These are phyloP conservation scores for Gracilaria domingensis DNA, from an alignment of 23 red algal species.

Conservation along the genomic window DNA sequence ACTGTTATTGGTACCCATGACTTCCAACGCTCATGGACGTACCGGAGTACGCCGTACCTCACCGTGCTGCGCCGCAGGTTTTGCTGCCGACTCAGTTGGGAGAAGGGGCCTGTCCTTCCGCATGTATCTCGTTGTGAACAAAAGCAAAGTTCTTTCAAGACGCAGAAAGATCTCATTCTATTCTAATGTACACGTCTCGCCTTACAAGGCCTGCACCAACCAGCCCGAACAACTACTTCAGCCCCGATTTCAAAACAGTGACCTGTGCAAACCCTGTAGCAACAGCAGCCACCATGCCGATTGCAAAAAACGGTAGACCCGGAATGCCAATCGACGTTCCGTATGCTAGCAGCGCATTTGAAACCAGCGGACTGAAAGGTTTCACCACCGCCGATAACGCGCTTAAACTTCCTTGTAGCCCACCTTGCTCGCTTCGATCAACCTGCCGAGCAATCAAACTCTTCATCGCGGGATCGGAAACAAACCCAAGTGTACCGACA, in stretches of 20 bases:
- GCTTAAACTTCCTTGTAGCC: constrained; percentile 69
- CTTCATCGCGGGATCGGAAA: constrained; percentile 68
- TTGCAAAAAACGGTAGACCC: constrained; percentile 54
- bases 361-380: constrained; percentile 68
- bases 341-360: constrained; percentile 51
- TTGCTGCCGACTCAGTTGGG: not conserved
- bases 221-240: constrained; percentile 26
- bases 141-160: not conserved
- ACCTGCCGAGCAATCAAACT: constrained; percentile 71
- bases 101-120: not conserved
- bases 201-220: not conserved
- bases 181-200: not conserved
- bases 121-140: not conserved
- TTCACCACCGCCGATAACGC: constrained; percentile 61
- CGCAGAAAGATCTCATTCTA: not conserved
- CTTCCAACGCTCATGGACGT: too few species aligned
- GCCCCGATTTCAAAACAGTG: constrained; percentile 47
- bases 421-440: constrained; percentile 48
- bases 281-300: constrained; percentile 9
- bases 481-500: constrained; percentile 62
- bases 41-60: too few species aligned
- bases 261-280: constrained; percentile 27
- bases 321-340: constrained; percentile 37
- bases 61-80: too few species aligned
- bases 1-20: too few species aligned